These are phyloP conservation scores for Circinella umbellata DNA, from an alignment of 371 early-diverging fungal genomes.

Conservation along the genomic window DNA sequence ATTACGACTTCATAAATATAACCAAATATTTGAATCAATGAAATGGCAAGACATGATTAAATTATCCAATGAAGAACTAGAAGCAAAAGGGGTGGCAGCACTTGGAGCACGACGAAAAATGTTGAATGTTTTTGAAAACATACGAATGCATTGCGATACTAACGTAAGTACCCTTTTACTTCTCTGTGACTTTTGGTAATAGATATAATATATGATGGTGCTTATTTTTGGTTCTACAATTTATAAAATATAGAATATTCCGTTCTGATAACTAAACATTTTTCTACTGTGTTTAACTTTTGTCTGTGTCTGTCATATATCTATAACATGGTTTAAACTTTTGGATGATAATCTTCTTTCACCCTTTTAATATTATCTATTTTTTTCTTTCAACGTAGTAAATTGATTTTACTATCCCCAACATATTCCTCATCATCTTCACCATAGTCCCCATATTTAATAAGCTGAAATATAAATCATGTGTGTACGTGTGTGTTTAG, in stretches of 20 bases:
- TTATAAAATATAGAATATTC: neutral
- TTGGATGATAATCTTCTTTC: too few relatives aligned
- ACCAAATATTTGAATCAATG: constrained; percentile 82
- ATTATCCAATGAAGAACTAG: constrained; percentile 81
- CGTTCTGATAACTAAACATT: neutral
- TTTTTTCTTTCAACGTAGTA: too few relatives aligned
- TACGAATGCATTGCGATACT: constrained; percentile 59
- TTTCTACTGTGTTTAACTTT: too few relatives aligned
- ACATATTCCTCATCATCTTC: too few relatives aligned
- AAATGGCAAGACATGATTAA: constrained; percentile 88
- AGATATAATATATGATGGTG: too few relatives aligned
- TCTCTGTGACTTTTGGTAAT: too few relatives aligned
- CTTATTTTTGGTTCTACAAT: neutral
- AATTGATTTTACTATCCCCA: too few relatives aligned
- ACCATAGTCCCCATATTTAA: too few relatives aligned
- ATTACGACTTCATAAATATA: constrained; percentile 95
- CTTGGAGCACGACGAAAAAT: constrained; percentile 96
- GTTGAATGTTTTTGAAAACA: constrained; percentile 93
- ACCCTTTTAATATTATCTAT: too few relatives aligned
- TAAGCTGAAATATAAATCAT: too few relatives aligned
- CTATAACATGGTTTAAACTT: too few relatives aligned
- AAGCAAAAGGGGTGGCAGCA: constrained; percentile 90
- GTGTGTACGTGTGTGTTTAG: neutral
- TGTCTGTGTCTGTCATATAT: too few relatives aligned
- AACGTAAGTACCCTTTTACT: constrained; percentile 37